Evolutionary conservation across 73 alveolate species (phyloP).

Genomic region (Tetrahymena borealis): DNA sequence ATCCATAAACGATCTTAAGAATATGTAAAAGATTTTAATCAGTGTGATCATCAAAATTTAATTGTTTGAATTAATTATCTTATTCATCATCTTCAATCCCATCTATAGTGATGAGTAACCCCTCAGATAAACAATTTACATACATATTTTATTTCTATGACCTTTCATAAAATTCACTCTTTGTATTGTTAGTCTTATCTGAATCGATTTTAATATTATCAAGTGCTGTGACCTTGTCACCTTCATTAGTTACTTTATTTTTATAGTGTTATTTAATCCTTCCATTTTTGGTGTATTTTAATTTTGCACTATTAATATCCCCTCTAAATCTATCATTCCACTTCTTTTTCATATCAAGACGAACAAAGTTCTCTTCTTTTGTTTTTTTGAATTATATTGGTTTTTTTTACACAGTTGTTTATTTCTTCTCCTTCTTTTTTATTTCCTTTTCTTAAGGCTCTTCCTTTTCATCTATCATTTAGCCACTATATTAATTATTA

Average conservation of each 20-base stretch:
- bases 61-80: background rate
- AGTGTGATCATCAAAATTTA: background rate
- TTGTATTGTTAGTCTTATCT: background rate
- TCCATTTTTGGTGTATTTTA: slow-evolving; percentile 17
- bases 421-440: background rate
- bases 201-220: slow-evolving; percentile 1
- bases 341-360: slow-evolving; percentile 8
- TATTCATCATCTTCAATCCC: background rate
- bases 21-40: background rate
- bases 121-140: slow-evolving; percentile 8
- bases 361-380: slow-evolving; percentile 6
- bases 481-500: too few relatives aligned
- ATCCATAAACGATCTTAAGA: slow-evolving; percentile 11
- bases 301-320: background rate
- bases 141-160: background rate
- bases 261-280: slow-evolving; percentile 9
- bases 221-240: background rate
- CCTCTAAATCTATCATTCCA: slow-evolving; percentile 31
- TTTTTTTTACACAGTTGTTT: background rate
- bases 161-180: background rate
- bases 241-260: background rate
- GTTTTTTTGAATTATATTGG: background rate
- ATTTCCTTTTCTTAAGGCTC: background rate
- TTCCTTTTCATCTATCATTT: background rate
- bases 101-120: background rate